Evolutionary conservation across 345 rosid genomes (phyloP).

Genomic region (Citrus glauca): DNA sequence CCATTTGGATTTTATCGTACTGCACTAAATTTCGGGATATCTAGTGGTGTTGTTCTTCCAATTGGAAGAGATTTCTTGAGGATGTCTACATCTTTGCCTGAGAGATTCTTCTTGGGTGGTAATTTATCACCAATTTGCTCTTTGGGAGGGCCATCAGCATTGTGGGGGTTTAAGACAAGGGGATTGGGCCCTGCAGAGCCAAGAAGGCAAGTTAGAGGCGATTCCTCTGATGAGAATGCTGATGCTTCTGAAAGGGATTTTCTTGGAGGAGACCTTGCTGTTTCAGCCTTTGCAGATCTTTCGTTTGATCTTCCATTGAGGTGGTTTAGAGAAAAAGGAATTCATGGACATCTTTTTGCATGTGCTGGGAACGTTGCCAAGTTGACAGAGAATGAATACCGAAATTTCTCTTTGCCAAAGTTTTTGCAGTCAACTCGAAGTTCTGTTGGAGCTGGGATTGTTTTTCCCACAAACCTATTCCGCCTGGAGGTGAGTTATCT

Average conservation of each 20-base stretch:
- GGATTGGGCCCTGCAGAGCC: slow-evolving; percentile 86
- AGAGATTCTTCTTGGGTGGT: slow-evolving; percentile 92
- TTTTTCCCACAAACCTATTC: slow-evolving; percentile 71
- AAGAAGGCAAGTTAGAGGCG: slow-evolving; percentile 42
- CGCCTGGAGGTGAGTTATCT: slow-evolving; percentile 77
- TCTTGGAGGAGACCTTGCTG: slow-evolving; percentile 91
- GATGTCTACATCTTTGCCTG: slow-evolving; percentile 63
- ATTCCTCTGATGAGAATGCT: slow-evolving; percentile 29
- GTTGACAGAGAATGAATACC: slow-evolving; percentile 69
- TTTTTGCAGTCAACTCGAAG: slow-evolving; percentile 61
- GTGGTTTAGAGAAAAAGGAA: slow-evolving; percentile 82
- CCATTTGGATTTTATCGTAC: slow-evolving; percentile 73
- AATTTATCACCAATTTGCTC: slow-evolving; percentile 74
- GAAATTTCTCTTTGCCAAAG: slow-evolving; percentile 46
- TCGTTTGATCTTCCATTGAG: slow-evolving; percentile 85
- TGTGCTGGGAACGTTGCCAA: slow-evolving; percentile 81
- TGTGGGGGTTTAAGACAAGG: slow-evolving; percentile 80
- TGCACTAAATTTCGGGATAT: slow-evolving; percentile 76
- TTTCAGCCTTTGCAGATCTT: slow-evolving; percentile 82
- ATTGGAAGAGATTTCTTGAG: slow-evolving; percentile 65
- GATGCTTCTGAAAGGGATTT: slow-evolving; percentile 59
- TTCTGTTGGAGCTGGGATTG: slow-evolving; percentile 83
- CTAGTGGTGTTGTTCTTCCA: slow-evolving; percentile 71
- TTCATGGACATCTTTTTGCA: slow-evolving; percentile 85
- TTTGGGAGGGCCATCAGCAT: slow-evolving; percentile 75